phyloP scores from a whole-genome alignment of 2,329 filamentous ascomycete genomes.

The Aureobasidium leucospermi region DNA sequence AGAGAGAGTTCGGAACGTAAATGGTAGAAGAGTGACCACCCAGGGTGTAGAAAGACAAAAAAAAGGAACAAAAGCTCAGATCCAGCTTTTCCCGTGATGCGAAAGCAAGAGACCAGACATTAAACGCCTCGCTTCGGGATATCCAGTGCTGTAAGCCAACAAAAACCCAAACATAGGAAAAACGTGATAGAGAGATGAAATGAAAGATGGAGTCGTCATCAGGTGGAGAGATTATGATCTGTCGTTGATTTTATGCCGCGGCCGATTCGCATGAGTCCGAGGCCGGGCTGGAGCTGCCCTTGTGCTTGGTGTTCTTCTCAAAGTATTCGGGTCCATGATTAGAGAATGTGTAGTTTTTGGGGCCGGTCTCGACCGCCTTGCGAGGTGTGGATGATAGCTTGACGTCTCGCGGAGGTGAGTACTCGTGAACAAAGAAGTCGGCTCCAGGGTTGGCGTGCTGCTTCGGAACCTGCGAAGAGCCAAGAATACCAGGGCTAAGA shows the following conservation, averaged over 20 bases:
- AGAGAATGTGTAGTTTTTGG: conserved; percentile 42
- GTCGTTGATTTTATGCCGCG: conserved; percentile 1
- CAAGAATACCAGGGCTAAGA: conserved; percentile 6
- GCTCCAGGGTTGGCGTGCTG: conserved; percentile 21
- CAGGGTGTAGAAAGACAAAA: neutral
- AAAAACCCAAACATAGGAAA: neutral
- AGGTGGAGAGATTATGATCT: conserved; percentile 2
- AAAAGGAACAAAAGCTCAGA: neutral
- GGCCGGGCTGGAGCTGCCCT: conserved; percentile 11
- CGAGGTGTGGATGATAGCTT: conserved; percentile 27
- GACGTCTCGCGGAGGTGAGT: conserved; percentile 37
- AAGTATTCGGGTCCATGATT: conserved; percentile 41
- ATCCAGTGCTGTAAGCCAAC: conserved; percentile 7
- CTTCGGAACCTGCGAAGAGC: conserved; percentile 23
- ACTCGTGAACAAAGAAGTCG: conserved; percentile 41
- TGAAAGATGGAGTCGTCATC: conserved; percentile 9
- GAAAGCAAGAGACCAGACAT: neutral
- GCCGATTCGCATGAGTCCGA: conserved; percentile 6
- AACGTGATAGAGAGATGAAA: neutral
- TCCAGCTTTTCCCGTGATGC: neutral
- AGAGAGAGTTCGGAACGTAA: conserved; percentile 5
- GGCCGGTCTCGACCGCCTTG: conserved; percentile 22
- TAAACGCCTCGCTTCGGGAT: conserved; percentile 13
- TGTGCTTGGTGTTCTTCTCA: conserved; percentile 21
- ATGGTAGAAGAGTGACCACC: neutral